Conservation (phyloP, 306 rosid species). For the Clitoria ternatea region DNA sequence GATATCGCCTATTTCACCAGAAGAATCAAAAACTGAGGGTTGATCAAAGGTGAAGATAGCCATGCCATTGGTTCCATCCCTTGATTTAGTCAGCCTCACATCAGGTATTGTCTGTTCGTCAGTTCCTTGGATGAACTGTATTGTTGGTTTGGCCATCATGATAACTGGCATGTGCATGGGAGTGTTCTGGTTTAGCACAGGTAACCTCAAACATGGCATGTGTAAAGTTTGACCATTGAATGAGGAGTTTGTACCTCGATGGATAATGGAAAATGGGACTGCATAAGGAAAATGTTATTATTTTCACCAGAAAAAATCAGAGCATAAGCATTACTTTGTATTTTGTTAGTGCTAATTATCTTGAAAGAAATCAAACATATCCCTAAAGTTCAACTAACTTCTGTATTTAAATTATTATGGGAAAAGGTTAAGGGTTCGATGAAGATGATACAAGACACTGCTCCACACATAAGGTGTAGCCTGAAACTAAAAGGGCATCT, state of each 20-base stretch:
- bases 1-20: conserved; percentile 93
- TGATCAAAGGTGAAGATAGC: conserved; percentile 88
- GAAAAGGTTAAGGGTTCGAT: background rate
- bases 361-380: background rate
- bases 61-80: conserved; percentile 94
- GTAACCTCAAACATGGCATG: conserved; percentile 32
- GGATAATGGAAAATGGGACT: conserved; percentile 36
- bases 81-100: conserved; percentile 83
- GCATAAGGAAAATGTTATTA: conserved; percentile 29
- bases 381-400: background rate
- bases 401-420: background rate
- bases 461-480: background rate
- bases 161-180: conserved; percentile 13
- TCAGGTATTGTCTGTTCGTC: conserved; percentile 95
- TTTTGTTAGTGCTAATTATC: background rate
- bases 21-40: conserved; percentile 94
- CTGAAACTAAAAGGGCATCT: background rate
- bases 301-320: background rate
- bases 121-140: conserved; percentile 98
- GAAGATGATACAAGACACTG: background rate
- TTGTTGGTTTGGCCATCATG: conserved; percentile 67
- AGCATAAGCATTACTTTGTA: background rate
- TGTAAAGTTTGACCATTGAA: conserved; percentile 63
- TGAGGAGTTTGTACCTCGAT: conserved; percentile 49
- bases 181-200: conserved; percentile 22